A percentile compares a stretch with the other conserved stretches of the same genome.
Conservation (phyloP, 2,329 filamentous ascomycete species). For the Curvularia eragrostidis region DNA sequence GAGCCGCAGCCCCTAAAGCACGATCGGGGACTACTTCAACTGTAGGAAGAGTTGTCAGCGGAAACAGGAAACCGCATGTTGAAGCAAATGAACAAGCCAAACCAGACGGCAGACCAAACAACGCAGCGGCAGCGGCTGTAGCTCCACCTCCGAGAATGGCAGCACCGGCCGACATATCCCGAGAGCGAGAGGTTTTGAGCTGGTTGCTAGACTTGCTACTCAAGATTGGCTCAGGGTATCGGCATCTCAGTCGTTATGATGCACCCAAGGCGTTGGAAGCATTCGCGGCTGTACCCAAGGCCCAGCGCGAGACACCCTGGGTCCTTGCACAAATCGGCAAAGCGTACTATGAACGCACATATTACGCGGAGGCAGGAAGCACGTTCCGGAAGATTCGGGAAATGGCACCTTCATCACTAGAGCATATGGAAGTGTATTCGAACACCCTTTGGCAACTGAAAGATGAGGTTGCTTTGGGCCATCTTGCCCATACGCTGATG, state of each 20-base stretch:
- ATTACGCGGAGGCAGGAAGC: constrained; percentile 85
- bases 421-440: constrained; percentile 98
- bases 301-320: constrained; percentile 90
- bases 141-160: constrained; percentile 46
- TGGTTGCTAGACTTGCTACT: constrained; percentile 81
- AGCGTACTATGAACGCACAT: constrained; percentile 87
- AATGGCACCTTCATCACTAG: constrained; percentile 79
- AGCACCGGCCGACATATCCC: constrained; percentile 63
- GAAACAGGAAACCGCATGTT: constrained; percentile 78
- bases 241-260: constrained; percentile 77
- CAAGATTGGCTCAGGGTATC: constrained; percentile 82
- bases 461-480: constrained; percentile 87
- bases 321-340: constrained; percentile 89
- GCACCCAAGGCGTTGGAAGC: constrained; percentile 77
- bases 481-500: constrained; percentile 87
- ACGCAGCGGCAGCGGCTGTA: constrained; percentile 36
- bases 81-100: constrained; percentile 74
- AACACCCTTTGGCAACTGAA: constrained; percentile 99
- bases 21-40: constrained; percentile 69
- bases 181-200: constrained; percentile 76
- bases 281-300: constrained; percentile 72
- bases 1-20: constrained; percentile 73
- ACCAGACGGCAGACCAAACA: constrained; percentile 57
- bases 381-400: constrained; percentile 81
- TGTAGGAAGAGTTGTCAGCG: constrained; percentile 86